Conservation (phyloP, 345 rosid genomes). For the Cochlearia excelsa region DNA sequence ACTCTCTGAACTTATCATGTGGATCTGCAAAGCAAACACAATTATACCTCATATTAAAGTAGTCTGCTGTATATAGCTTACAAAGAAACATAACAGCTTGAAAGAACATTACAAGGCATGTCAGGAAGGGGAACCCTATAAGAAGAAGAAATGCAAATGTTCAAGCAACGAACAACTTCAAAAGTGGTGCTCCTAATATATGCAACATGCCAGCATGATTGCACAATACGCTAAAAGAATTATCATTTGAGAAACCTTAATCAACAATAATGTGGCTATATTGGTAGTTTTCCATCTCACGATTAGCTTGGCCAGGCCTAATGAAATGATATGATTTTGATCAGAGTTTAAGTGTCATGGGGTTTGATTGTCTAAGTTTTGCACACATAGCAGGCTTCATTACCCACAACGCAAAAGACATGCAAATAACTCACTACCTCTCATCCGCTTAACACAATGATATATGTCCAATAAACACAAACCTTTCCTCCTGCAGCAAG, state of each 20-base stretch:
- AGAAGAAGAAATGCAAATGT: conserved; percentile 17
- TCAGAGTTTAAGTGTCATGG: conserved; percentile 15
- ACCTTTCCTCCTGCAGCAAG: conserved; percentile 96
- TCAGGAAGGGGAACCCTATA: conserved; percentile 18
- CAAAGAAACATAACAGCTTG: conserved; percentile 1
- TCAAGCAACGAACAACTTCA: conserved; percentile 17
- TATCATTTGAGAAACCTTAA: conserved; percentile 14
- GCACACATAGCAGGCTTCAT: conserved; percentile 15
- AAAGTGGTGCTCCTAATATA: conserved; percentile 5
- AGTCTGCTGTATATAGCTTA: conserved; percentile 8
- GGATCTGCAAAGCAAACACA: conserved; percentile 54
- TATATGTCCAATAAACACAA: conserved; percentile 33
- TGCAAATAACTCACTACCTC: conserved; percentile 22
- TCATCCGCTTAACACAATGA: conserved; percentile 14
- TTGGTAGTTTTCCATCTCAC: conserved; percentile 12
- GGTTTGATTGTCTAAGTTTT: conserved; percentile 16
- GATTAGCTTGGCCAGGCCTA: conserved; percentile 16
- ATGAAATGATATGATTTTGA: conserved; percentile 18
- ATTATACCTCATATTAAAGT: conserved; percentile 22
- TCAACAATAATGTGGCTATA: conserved; percentile 8
- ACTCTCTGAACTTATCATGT: conserved; percentile 60
- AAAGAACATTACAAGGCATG: neutral
- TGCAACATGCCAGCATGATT: conserved; percentile 14
- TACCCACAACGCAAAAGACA: conserved; percentile 11
- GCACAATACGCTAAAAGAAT: conserved; percentile 9